A percentile compares a stretch with the other conserved stretches of the same genome.
Evolutionary conservation across 192 early-diverging fungal genomes (phyloP).

Genomic region (Coemansia sp.): DNA sequence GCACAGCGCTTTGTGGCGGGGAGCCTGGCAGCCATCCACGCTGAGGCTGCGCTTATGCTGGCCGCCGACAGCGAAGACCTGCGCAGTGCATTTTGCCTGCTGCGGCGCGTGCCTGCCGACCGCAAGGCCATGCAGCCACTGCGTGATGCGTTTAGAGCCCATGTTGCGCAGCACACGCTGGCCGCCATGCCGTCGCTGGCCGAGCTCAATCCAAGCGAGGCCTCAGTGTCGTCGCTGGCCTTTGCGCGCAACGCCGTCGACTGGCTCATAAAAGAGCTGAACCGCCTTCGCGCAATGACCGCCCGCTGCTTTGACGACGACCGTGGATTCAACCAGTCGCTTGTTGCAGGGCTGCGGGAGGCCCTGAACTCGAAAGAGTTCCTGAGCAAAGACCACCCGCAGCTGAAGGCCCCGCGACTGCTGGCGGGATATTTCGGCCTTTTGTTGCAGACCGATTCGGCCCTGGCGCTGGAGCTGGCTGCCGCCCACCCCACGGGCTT

Average conservation of each 20-base stretch:
- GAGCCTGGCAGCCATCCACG: constrained; percentile 72
- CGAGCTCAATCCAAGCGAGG: constrained; percentile 34
- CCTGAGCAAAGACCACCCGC: not conserved
- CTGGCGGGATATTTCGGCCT: not conserved
- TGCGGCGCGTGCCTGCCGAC: constrained; percentile 62
- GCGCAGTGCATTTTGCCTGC: constrained; percentile 72
- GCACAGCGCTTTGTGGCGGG: constrained; percentile 76
- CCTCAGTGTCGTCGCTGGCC: not conserved
- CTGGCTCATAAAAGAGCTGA: not conserved
- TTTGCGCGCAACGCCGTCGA: not conserved
- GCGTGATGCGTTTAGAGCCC: constrained; percentile 67
- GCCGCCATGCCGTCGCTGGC: constrained; percentile 70
- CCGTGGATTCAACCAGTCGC: not conserved
- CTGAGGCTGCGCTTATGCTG: constrained; percentile 78
- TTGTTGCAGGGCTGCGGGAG: not conserved
- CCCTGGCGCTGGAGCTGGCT: not conserved
- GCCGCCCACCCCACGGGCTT: not conserved
- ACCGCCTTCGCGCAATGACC: not conserved
- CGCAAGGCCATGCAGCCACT: constrained; percentile 74
- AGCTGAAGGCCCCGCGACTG: not conserved
- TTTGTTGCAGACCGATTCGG: not conserved
- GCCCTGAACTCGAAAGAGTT: not conserved
- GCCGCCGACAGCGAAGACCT: constrained; percentile 80
- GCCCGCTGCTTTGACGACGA: not conserved
- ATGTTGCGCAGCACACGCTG: constrained; percentile 74